phyloP scores from a whole-genome alignment of 305 asterid species.

The Fraxinus dipetala region DNA sequence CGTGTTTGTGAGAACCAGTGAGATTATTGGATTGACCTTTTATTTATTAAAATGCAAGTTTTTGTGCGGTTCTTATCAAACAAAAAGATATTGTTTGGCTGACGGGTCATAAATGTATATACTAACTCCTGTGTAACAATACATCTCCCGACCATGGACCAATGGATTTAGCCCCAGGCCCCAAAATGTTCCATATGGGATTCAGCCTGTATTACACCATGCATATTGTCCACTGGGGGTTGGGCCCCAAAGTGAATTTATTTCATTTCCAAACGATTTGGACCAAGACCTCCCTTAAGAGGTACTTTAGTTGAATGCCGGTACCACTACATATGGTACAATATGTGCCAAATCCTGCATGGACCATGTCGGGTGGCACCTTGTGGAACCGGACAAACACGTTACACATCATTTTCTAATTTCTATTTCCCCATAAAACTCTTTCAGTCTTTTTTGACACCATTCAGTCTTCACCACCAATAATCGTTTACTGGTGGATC shows the following conservation, averaged over 20 bases:
- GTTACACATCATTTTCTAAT: constrained; percentile 27
- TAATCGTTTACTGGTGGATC: constrained; percentile 9
- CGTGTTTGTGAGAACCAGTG: constrained; percentile 11
- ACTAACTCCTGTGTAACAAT: background rate
- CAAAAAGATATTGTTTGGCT: background rate
- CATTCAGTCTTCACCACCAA: constrained; percentile 20
- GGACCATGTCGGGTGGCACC: background rate
- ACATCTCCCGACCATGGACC: background rate
- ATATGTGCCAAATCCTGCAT: background rate
- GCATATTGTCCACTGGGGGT: background rate
- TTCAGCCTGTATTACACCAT: background rate
- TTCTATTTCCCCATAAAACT: constrained; percentile 24
- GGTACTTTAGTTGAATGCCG: background rate
- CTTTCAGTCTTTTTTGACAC: constrained; percentile 22
- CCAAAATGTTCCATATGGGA: background rate
- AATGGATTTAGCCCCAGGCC: background rate
- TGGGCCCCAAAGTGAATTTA: background rate
- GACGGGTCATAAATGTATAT: background rate
- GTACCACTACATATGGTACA: background rate
- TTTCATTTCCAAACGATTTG: background rate
- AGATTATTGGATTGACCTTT: background rate
- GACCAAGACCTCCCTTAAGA: background rate
- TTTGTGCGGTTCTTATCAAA: background rate
- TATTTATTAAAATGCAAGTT: background rate
- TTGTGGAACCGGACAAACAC: constrained; percentile 17